These are phyloP conservation scores for Cyberlindnera lachancei DNA, from an alignment of 805 yeast genomes.

Conservation along the genomic window DNA sequence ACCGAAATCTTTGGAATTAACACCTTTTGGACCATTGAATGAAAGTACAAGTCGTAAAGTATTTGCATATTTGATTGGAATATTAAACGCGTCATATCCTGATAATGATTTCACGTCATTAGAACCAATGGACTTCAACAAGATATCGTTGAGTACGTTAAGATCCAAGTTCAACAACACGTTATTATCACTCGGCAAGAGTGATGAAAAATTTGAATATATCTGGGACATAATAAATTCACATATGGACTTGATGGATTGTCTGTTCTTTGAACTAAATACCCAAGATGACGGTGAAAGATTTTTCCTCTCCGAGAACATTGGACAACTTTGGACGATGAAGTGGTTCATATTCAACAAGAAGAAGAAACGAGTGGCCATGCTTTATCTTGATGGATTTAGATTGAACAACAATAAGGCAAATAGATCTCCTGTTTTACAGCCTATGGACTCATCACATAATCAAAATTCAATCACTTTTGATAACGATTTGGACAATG, in stretches of 20 bases:
- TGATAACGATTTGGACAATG: conserved; percentile 31
- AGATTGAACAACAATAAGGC: conserved; percentile 30
- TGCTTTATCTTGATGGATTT: conserved; percentile 60
- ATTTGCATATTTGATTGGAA: conserved; percentile 85
- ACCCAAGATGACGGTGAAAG: conserved; percentile 29
- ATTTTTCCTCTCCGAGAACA: conserved; percentile 18
- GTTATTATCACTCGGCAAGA: conserved; percentile 57
- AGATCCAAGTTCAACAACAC: conserved; percentile 70
- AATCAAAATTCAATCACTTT: conserved; percentile 25
- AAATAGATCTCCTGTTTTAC: conserved; percentile 32
- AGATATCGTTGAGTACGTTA: conserved; percentile 40
- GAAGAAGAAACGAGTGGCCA: conserved; percentile 86
- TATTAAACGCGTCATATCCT: conserved; percentile 86
- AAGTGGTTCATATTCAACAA: conserved; percentile 92
- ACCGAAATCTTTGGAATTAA: conserved; percentile 11
- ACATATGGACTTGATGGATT: conserved; percentile 58
- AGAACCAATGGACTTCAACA: conserved; percentile 67
- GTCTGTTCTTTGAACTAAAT: conserved; percentile 56
- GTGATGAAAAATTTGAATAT: conserved; percentile 44
- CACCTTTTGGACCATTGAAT: conserved; percentile 91
- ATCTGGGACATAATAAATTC: conserved; percentile 85
- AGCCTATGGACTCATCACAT: conserved; percentile 16
- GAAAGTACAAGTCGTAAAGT: conserved; percentile 81
- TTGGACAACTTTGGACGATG: conserved; percentile 33
- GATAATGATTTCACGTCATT: conserved; percentile 90